Percentiles rank a stretch among this genome's conserved stretches.
Evolutionary conservation across 2,329 filamentous ascomycete species (phyloP).

Genomic region (Neurospora sp.): DNA sequence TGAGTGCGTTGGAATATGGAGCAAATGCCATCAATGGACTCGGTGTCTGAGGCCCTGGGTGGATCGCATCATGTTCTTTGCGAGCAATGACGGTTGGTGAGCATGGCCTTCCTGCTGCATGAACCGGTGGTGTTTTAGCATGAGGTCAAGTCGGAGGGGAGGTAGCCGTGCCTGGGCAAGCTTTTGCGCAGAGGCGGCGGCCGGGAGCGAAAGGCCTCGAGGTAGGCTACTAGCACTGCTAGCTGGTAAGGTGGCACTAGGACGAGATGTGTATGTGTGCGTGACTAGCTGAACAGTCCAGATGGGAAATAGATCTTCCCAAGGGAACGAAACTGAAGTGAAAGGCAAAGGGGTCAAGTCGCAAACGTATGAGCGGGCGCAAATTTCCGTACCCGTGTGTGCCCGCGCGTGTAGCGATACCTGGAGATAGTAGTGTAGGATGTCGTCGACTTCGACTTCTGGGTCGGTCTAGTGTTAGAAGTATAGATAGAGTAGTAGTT

Average conservation of each 20-base stretch:
- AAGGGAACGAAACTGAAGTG: not conserved
- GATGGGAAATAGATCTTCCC: not conserved
- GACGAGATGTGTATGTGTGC: not conserved
- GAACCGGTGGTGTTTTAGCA: constrained; percentile 19
- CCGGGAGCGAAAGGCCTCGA: constrained; percentile 7
- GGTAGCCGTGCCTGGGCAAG: constrained; percentile 4
- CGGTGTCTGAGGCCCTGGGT: constrained; percentile 28
- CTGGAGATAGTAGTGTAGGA: not conserved
- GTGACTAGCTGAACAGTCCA: not conserved
- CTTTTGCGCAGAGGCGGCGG: constrained; percentile 1
- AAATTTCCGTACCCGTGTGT: not conserved
- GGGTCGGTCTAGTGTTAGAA: not conserved
- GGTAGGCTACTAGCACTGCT: not conserved
- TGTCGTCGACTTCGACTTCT: not conserved
- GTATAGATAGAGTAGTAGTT: not conserved
- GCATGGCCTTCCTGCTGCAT: constrained; percentile 18
- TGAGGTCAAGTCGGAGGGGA: constrained; percentile 11
- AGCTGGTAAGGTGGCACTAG: not conserved
- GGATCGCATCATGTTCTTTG: constrained; percentile 32
- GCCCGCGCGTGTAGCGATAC: not conserved
- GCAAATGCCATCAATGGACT: constrained; percentile 28
- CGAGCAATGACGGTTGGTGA: constrained; percentile 8
- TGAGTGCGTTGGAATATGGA: constrained; percentile 13
- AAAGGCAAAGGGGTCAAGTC: not conserved
- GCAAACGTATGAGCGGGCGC: not conserved